Conservation (phyloP, 1,284 basidiomycete species). For the Schizophyllum amplum region DNA sequence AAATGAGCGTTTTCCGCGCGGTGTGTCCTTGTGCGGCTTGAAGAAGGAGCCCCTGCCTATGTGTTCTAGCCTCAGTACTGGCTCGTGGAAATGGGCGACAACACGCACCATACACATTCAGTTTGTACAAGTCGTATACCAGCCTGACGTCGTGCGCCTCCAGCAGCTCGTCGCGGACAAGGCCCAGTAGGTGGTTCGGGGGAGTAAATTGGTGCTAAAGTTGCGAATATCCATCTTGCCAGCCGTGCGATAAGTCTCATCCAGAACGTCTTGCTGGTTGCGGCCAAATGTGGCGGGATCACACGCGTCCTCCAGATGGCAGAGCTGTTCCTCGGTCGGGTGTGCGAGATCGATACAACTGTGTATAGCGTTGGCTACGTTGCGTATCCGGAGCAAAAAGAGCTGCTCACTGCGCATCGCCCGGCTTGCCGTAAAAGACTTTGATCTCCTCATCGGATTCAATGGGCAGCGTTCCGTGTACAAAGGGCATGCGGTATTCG, state of each 20-base stretch:
- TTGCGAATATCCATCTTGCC: slow-evolving; percentile 11
- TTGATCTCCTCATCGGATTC: background rate
- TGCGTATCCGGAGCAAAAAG: background rate
- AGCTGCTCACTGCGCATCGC: background rate
- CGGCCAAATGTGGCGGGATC: slow-evolving; percentile 11
- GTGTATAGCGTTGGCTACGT: background rate
- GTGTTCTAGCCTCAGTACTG: background rate
- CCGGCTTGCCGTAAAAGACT: background rate
- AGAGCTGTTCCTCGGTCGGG: background rate
- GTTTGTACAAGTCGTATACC: slow-evolving; percentile 22
- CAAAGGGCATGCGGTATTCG: background rate
- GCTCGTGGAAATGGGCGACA: background rate
- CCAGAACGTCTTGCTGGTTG: slow-evolving; percentile 9
- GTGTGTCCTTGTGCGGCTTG: slow-evolving; percentile 7
- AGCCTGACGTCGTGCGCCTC: slow-evolving; percentile 12
- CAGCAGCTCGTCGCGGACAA: slow-evolving; percentile 11
- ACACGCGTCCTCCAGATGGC: slow-evolving; percentile 3
- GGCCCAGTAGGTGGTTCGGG: background rate
- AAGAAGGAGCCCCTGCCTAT: slow-evolving; percentile 5
- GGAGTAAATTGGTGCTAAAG: slow-evolving; percentile 3
- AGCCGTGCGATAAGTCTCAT: slow-evolving; percentile 14
- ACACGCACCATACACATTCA: slow-evolving; percentile 25
- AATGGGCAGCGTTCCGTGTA: background rate
- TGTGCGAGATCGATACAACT: background rate
- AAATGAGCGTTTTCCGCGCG: background rate